A percentile compares a stretch with the other conserved stretches of the same genome.
These are phyloP conservation scores for Beauveria sp. DNA, from an alignment of 2,329 filamentous ascomycete genomes.

Conservation along the genomic window DNA sequence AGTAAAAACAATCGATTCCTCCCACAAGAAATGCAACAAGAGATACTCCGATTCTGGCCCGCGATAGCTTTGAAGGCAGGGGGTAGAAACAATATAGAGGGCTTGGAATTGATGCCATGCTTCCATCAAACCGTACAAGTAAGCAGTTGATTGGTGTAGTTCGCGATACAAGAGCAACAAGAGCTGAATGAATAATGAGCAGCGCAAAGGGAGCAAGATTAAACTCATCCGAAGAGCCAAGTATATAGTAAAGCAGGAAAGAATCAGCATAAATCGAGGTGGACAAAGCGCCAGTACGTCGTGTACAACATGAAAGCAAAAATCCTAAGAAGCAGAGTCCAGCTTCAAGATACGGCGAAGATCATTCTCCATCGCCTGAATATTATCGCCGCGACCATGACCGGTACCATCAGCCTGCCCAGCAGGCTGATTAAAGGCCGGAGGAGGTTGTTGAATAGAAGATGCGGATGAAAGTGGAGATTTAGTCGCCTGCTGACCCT, in stretches of 20 bases:
- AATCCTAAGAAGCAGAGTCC: conserved; percentile 12
- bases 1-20: neutral
- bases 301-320: neutral
- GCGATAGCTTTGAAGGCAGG: neutral
- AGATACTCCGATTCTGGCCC: neutral
- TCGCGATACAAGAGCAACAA: conserved; percentile 1
- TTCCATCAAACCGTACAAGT: neutral
- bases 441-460: neutral
- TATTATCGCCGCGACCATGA: conserved; percentile 22
- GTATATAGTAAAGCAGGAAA: neutral
- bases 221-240: neutral
- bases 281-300: neutral
- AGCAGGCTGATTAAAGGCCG: neutral
- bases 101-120: neutral
- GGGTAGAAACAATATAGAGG: neutral
- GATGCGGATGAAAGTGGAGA: conserved; percentile 1
- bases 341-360: conserved; percentile 47
- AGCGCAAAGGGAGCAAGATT: neutral
- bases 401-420: neutral
- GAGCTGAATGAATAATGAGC: neutral
- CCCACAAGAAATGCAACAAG: neutral
- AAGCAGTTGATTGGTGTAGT: neutral
- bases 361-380: conserved; percentile 45
- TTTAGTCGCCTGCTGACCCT: conserved; percentile 13
- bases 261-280: neutral